Evolutionary conservation across 805 yeast genomes (phyloP).

Genomic region (Groenewaldozyma salmanticensis): DNA sequence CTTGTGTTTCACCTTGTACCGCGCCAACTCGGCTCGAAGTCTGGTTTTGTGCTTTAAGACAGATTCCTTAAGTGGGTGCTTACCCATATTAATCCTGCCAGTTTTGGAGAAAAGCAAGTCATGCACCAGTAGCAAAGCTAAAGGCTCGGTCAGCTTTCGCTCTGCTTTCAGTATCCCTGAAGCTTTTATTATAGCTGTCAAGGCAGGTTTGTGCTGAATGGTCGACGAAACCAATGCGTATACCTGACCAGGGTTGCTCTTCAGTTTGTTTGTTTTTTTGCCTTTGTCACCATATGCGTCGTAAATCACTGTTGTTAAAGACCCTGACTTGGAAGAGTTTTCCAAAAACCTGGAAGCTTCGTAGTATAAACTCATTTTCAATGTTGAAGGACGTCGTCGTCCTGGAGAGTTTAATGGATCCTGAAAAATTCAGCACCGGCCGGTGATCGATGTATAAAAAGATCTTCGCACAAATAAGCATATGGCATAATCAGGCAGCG

Average conservation of each 20-base stretch:
- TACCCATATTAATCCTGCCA: constrained; percentile 83
- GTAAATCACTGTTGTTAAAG: constrained; percentile 45
- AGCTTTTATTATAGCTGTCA: constrained; percentile 53
- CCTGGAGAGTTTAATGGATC: too few species aligned
- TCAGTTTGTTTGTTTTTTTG: constrained; percentile 39
- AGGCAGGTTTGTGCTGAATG: constrained; percentile 55
- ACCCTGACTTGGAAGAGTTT: constrained; percentile 37
- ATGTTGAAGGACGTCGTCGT: too few species aligned
- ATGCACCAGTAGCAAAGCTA: constrained; percentile 62
- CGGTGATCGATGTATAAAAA: too few species aligned
- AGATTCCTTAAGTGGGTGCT: constrained; percentile 76
- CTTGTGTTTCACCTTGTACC: constrained; percentile 62
- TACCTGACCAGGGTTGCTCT: constrained; percentile 71
- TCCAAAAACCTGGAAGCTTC: constrained; percentile 36
- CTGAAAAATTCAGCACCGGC: too few species aligned
- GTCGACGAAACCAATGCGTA: constrained; percentile 79
- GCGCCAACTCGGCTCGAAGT: constrained; percentile 70
- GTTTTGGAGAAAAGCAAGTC: constrained; percentile 67
- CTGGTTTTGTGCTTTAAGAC: constrained; percentile 71
- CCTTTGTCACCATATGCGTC: constrained; percentile 28
- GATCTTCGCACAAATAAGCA: too few species aligned
- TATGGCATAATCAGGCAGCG: too few species aligned
- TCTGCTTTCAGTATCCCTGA: constrained; percentile 52
- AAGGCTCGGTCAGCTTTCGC: constrained; percentile 36
- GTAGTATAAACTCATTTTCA: constrained; percentile 25